Base-by-base conservation (phyloP, 306 rosid species). In the Hippophae rhamnoides region DNA sequence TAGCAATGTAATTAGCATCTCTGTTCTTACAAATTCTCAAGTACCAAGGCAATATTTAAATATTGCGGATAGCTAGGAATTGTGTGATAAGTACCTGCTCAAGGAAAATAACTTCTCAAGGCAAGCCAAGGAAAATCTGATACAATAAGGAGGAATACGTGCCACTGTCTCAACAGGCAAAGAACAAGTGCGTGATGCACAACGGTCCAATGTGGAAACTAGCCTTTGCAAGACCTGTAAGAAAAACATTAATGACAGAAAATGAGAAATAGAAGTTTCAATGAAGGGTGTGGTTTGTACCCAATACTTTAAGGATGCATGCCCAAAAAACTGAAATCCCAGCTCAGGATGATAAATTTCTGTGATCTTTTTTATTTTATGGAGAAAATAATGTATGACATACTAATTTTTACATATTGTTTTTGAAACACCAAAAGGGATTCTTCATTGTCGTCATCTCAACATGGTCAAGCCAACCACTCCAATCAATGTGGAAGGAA, bases 161-260 rank as follows among this genome's bases (percentile, higher is more conserved):
- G 85, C 96, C 59, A 92, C 96, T 41, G 89, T 85, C 84, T 87
- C 92, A 62, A 92, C 87, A 56, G 98, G 95, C 76, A 92, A 74
- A 23, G 92, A 87, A 72, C 87, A 85, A 18, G 96, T 87, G 45
- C 98, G 96, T 23, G 96, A 85, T 31, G 96, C 96, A 74, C 96
- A 85, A n/a, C 87, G 92, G 63, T 92, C 98, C 94, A 92, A 71
- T 7, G 96, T 92, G 72, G 80, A 79, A 66, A 92, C 77, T 31
- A 92, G 78, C 40, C 84, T 82, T 74, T 73, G 83, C 79, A 92
- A 67, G 69, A 92, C 80, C 98, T 92, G 82, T 66, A 18, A 61
- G 75, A 61, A 62, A 60, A 6, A 23, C 38, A 31, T 31, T 31
- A 31, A 31, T 31, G 38, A 31, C 31, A 72, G 47, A 31, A 68